Base-by-base conservation (phyloP, 2,329 filamentous ascomycete species). In the Colletotrichum paranaense region DNA sequence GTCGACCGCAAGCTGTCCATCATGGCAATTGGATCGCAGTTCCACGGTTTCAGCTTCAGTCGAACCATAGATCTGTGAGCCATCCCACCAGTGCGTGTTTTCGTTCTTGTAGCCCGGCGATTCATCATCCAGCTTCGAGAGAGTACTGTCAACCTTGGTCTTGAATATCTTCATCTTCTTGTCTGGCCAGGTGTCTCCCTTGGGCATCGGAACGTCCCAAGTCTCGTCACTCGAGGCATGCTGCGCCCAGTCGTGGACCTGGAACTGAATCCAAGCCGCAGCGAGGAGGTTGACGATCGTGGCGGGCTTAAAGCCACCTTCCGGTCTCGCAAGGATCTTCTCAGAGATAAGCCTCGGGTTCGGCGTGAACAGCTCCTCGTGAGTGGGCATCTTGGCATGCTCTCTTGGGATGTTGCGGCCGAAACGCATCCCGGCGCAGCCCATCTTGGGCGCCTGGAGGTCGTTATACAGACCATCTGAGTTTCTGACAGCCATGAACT, bases 231-330 rank as follows among this genome's bases (percentile, higher is more conserved):
- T 59, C 28, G 28, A 68, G 28, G 79, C 76, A 72, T 82, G 79
- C 52, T 79, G 77, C 65, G 82, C 81, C 84, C 84, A 86, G 70
- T 85, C 84, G 67, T 86, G 85, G 0, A 82, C 82, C 68, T 86
- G 84, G 65, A 87, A 86, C 74, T 87, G 85, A n/a, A 87, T 86
- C 84, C 85, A 87, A 1, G 85, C 85, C 16, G 85, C 85, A 3
- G 85, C 85, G 7, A 87, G 77, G 52, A 87, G 74, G 68, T 87
- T 87, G 69, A 87, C 68, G 1, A 79, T 84, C 0, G 84, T 86
- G 0, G 85, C 85, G 3, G 84, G 84, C 28, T 83, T 84, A 74
- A 87, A 87, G 2, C 73, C 65, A 9, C 72, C 74, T 4, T 77
- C 78, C n/a, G 83, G 80, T 9, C 85, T 79, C 24, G 80, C 80